Percentiles rank a stretch among this genome's conserved stretches.
phyloP scores from a whole-genome alignment of 116 monocot species.

The Phalaenopsis hybrid region DNA sequence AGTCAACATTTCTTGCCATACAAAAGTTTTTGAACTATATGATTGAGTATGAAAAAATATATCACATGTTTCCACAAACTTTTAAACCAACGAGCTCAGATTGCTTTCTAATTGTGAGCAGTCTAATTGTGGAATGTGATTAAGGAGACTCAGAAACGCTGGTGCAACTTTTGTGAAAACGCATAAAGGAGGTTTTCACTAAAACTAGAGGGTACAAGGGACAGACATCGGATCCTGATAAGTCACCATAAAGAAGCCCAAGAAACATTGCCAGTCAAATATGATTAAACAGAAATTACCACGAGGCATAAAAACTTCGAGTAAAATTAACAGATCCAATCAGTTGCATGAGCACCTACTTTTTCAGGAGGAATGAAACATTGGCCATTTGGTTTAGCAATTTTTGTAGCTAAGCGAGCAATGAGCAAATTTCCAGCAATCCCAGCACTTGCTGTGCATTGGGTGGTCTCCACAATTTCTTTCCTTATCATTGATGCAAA shows the following conservation, averaged over 20 bases:
- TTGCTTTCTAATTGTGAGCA: too few relatives aligned
- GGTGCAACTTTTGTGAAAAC: not conserved
- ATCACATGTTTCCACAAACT: too few relatives aligned
- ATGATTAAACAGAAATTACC: not conserved
- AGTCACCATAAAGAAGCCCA: not conserved
- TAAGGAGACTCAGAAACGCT: too few relatives aligned
- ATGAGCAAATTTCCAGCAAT: constrained; percentile 62
- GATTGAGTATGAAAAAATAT: too few relatives aligned
- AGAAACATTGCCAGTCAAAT: not conserved
- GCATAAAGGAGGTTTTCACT: not conserved
- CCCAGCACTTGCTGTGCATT: constrained; percentile 68
- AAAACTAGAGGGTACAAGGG: not conserved
- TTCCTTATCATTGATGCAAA: constrained; percentile 51
- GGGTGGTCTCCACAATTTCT: constrained; percentile 52
- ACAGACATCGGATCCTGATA: not conserved
- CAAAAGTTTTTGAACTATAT: too few relatives aligned
- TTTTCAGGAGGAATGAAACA: constrained; percentile 58
- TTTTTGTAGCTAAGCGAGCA: constrained; percentile 83
- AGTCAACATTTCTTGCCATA: too few relatives aligned
- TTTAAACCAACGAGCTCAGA: too few relatives aligned
- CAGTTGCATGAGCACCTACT: constrained; percentile 29
- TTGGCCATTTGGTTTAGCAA: constrained; percentile 96
- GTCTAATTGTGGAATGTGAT: not conserved
- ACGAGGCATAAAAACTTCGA: not conserved
- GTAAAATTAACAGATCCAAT: not conserved